Evolutionary conservation across 2,329 filamentous ascomycete genomes (phyloP), one percentile per base, ranked within the genome.

Genomic region (Colletotrichum melonis): DNA sequence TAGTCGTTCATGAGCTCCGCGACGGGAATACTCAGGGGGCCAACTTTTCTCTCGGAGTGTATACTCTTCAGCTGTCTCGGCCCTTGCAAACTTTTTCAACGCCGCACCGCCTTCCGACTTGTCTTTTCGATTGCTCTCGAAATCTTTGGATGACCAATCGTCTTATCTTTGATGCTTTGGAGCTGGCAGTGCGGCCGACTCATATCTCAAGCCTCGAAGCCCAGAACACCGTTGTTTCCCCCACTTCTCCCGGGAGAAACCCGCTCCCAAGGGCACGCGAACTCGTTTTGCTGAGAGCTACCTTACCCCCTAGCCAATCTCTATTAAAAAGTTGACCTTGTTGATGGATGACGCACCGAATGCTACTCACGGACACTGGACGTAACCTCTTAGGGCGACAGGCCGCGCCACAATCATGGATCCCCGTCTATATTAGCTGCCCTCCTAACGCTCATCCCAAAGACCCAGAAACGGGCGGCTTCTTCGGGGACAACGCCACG

Each of bases 281-380:
- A 55, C 65, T 69, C 65, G 30, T 72, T 72, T 52, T 64, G 30
- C 58, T 42, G 65, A 64, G 66, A 49, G 30, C 52, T 42, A n/a
- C 22, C n/a, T 38, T 49, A 8, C 16, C 58, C 56, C 69, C 65
- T 69, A 55, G 38, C 22, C 52, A 59, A 49, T 60, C 65, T 52
- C 30, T 72, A 63, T 58, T 24, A 26, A 62, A 63, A 64, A 69
- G 8, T n/a, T 16, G 54, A 59, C 59, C 70, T 57, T 55, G 42
- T 56, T 63, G 69, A 59, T 54, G 66, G 46, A 65, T 73, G 70
- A 73, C 70, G 70, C 67, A 73, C 55, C 46, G 26, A 49, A 70
- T 66, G 60, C 22, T 62, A 73, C 63, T 56, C 38, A 16, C 28
- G 26, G 42, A 24, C 59, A 32, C 38, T 70, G 32, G 38, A 52